These are phyloP conservation scores for Phytophthora hybrid DNA, from an alignment of 352 stramenopile species.

Conservation along the genomic window DNA sequence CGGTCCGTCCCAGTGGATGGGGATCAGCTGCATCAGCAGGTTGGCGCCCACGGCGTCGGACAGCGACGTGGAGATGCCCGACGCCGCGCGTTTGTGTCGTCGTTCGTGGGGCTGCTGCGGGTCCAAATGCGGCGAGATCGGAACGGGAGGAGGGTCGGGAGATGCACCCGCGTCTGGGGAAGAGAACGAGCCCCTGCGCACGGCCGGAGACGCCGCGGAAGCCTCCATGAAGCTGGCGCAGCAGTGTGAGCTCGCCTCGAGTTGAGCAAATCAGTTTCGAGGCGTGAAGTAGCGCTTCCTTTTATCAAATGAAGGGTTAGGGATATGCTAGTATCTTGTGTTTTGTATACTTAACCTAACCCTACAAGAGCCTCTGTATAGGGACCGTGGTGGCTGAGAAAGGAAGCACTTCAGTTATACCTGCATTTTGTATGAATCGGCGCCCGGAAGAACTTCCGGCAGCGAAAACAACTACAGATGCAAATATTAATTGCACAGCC, in stretches of 20 bases:
- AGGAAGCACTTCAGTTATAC: too few relatives aligned
- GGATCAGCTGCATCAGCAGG: constrained; percentile 69
- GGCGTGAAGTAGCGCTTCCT: too few relatives aligned
- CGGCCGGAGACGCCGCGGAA: constrained; percentile 22
- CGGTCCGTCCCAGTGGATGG: constrained; percentile 71
- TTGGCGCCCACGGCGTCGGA: constrained; percentile 38
- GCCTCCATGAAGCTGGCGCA: constrained; percentile 23
- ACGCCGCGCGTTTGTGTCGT: constrained; percentile 16
- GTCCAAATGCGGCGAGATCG: constrained; percentile 35
- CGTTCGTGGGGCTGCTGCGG: constrained; percentile 35
- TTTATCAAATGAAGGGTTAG: too few relatives aligned
- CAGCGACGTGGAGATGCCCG: constrained; percentile 4
- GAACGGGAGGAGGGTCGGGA: constrained; percentile 1
- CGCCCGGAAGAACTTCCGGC: too few relatives aligned
- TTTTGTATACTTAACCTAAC: too few relatives aligned
- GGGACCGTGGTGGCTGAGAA: too few relatives aligned
- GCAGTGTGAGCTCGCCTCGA: background rate
- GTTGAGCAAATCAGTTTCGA: constrained; percentile 32
- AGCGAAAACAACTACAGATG: too few relatives aligned
- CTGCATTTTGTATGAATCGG: too few relatives aligned
- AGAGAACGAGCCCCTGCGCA: constrained; percentile 6
- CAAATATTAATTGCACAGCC: too few relatives aligned
- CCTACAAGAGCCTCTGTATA: too few relatives aligned
- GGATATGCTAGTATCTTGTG: too few relatives aligned
- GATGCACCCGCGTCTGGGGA: constrained; percentile 18